Conservation (phyloP, 805 yeast species). For the Pichia gijzeniarum region DNA sequence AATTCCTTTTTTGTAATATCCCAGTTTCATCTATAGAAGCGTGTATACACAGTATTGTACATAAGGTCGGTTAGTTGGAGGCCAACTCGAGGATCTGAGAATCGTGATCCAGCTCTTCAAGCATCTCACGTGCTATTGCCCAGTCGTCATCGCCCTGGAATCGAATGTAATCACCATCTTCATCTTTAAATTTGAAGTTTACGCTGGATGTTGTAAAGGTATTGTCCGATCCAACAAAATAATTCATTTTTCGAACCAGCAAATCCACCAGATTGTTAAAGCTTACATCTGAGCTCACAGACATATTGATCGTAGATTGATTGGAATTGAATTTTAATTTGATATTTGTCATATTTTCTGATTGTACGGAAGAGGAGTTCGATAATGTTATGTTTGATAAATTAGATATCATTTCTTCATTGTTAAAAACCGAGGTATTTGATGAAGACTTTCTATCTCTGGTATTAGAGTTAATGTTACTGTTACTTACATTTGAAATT, state of each 20-base stretch:
- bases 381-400: conserved; percentile 16
- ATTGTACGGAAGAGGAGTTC: not conserved
- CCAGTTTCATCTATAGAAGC: not conserved
- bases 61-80: not conserved
- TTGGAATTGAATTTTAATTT: conserved; percentile 33
- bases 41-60: not conserved
- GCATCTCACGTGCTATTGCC: conserved; percentile 72
- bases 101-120: conserved; percentile 44
- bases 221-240: conserved; percentile 46
- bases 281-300: conserved; percentile 39
- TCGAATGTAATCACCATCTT: conserved; percentile 89
- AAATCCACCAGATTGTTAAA: conserved; percentile 33
- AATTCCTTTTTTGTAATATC: too few relatives aligned
- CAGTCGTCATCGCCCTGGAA: conserved; percentile 86
- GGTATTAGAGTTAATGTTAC: not conserved
- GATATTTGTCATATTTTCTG: conserved; percentile 20
- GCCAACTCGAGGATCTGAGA: conserved; percentile 22
- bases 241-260: conserved; percentile 45
- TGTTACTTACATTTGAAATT: conserved; percentile 9
- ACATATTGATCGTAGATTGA: conserved; percentile 53
- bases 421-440: conserved; percentile 4
- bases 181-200: conserved; percentile 64
- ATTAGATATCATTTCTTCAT: conserved; percentile 13
- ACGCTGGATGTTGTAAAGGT: conserved; percentile 16
- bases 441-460: conserved; percentile 11